These are phyloP conservation scores for Puccinia horiana DNA, from an alignment of 1,284 basidiomycete species.

Conservation along the genomic window DNA sequence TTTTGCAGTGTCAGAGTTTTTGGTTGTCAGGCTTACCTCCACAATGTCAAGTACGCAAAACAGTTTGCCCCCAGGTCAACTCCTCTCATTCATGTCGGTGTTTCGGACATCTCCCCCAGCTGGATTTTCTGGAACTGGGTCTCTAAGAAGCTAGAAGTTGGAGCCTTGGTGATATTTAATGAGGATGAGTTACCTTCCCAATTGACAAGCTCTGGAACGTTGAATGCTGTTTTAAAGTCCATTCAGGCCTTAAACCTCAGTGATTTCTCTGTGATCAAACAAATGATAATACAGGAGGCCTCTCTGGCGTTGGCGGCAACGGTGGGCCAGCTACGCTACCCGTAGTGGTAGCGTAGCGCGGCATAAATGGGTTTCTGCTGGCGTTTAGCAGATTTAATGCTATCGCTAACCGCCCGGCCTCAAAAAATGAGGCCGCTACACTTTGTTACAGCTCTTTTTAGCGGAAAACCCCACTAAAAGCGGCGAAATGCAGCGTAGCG, in stretches of 20 bases:
- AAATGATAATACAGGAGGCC: neutral
- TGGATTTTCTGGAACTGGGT: constrained; percentile 22
- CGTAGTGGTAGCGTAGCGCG: no score
- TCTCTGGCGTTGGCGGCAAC: no score
- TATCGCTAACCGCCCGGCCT: no score
- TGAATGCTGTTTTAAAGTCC: neutral
- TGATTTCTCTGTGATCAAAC: neutral
- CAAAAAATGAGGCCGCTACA: no score
- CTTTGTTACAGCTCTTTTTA: no score
- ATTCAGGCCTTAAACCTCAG: neutral
- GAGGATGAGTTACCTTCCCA: neutral
- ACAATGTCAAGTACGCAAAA: neutral
- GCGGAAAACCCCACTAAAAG: no score
- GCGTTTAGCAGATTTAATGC: no score
- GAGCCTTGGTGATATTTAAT: neutral
- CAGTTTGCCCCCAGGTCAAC: neutral
- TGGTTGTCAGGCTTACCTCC: neutral
- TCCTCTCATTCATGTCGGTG: neutral
- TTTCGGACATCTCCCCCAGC: neutral
- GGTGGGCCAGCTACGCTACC: no score
- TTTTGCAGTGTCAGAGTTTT: no score
- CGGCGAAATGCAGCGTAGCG: no score
- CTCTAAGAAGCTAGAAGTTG: neutral
- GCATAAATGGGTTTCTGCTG: no score
- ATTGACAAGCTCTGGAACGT: neutral